Evolutionary conservation across 495 filamentous ascomycete genomes (phyloP), one percentile per base, ranked within the genome.

Genomic region (Poronia punctata): DNA sequence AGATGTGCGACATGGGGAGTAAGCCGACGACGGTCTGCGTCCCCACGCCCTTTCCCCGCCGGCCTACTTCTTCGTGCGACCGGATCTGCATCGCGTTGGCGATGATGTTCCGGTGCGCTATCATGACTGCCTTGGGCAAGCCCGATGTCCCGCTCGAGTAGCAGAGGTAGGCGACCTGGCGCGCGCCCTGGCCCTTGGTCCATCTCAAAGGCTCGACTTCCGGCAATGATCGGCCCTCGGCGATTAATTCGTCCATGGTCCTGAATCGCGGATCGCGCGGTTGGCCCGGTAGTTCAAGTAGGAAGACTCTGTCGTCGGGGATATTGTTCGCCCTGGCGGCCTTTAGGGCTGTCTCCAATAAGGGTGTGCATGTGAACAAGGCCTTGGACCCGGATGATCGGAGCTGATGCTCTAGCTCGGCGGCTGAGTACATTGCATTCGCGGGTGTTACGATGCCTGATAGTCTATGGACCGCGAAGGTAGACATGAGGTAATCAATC

Each of bases 51-150:
- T 53, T 47, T 20, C 68, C 51, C 23, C 52, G 62, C 26, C 61
- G 46, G 4, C 53, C 45, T 1, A 62, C 48, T n/a, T 61, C 54
- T 21, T 90, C 83, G 43, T 65, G 79, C 9, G 68, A 57, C 12
- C 53, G 44, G 40, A 80, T 70, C 50, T 88, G 83, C 50, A 92
- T 54, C 1, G 77, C 72, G 51, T 94, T 95, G 20, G 86, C 78
- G 35, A 95, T 95, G 12, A 94, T 83, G 54, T 95, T 95, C 11
- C 69, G 63, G 61, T 95, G 88, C 10, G 86, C 82, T 46, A 95
- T 87, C 87, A 88, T 94, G 25, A 93, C 88, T 18, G 86, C 88
- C 87, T 95, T 95, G 24, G 88, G 88, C 32, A 94, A 60, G 7
- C 88, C 88, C 23, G 86, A 92, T 9, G 88, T 95, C 14, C 88